Percentiles rank a stretch among this genome's conserved stretches.
Evolutionary conservation across 225 moss, liverwort and hornwort species (phyloP).

Genomic region (Straminergon stramineum): DNA sequence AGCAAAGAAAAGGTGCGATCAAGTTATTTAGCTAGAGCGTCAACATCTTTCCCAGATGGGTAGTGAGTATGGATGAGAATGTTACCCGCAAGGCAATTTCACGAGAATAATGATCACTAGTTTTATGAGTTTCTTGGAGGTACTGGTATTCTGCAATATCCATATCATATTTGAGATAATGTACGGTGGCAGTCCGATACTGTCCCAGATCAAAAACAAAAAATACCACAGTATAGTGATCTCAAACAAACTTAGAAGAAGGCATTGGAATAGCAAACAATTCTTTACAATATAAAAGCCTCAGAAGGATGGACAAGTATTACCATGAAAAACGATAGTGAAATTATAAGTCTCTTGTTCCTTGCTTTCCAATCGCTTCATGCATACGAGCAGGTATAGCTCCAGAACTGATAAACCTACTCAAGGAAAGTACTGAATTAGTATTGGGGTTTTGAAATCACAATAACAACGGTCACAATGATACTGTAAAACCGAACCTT

Average conservation of each 20-base stretch:
- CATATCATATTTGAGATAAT: background rate
- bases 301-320: background rate
- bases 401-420: slow-evolving; percentile 82
- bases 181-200: background rate
- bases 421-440: background rate
- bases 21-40: background rate
- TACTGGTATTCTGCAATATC: slow-evolving; percentile 72
- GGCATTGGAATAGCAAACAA: background rate
- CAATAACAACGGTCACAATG: background rate
- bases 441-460: background rate
- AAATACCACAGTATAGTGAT: background rate
- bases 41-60: background rate
- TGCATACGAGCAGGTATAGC: slow-evolving; percentile 86
- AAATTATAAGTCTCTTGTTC: slow-evolving; percentile 84
- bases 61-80: background rate
- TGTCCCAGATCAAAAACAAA: background rate
- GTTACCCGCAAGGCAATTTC: slow-evolving; percentile 64
- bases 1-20: background rate
- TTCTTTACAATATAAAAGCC: background rate
- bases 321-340: slow-evolving; percentile 66
- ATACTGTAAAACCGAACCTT: slow-evolving; percentile 4
- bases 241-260: background rate
- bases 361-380: slow-evolving; percentile 92
- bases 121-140: slow-evolving; percentile 67
- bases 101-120: slow-evolving; percentile 85